Evolutionary conservation across 106 monocot genomes (phyloP), one percentile per base, ranked within the genome.

Genomic region (Allium fistulosum): DNA sequence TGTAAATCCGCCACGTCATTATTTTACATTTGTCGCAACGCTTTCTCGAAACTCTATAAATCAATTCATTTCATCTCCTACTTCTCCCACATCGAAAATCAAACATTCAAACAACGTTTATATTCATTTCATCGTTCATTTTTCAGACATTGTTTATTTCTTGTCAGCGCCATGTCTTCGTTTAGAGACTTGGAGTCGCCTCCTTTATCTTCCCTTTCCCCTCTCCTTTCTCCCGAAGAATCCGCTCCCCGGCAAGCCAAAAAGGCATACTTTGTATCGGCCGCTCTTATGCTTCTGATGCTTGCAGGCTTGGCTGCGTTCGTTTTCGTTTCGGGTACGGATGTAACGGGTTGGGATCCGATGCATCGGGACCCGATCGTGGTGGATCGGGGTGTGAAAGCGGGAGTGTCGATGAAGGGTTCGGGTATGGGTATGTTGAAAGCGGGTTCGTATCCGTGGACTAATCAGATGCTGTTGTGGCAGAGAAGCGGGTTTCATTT

Each of bases 401-500:
- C 27, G 1, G 82, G 78, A 18, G 78, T 82, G 16, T 82, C 82
- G 10, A 66, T 74, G 11, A 82, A 78, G 67, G 9, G 58, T 7
- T 77, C 77, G 63, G 74, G 74, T 12, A 22, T 48, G 48, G 51
- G 48, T 7, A 7, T 46, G 28, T 51, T 56, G 50, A 49, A 9
- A 22, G 51, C 59, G 26, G 63, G 47, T 0, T 7, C 49, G 15
- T 83, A 69, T 64, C 76, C 76, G 7, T 84, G 83, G 83, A 76
- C 79, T 67, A 80, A 80, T 15, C 17, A 68, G 53, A 80, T 79
- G 83, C 76, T 80, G 27, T 52, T 56, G 46, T 84, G 83, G 83
- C 83, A 84, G 61, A 62, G 83, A 55, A 84, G 79, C 7, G 76
- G 67, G 8, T 84, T 79, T 75, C 79, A 79, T 55, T 84, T 79